Evolutionary conservation across 164 flowering plant genomes (phyloP).

Genomic region (Vitis labrusca): DNA sequence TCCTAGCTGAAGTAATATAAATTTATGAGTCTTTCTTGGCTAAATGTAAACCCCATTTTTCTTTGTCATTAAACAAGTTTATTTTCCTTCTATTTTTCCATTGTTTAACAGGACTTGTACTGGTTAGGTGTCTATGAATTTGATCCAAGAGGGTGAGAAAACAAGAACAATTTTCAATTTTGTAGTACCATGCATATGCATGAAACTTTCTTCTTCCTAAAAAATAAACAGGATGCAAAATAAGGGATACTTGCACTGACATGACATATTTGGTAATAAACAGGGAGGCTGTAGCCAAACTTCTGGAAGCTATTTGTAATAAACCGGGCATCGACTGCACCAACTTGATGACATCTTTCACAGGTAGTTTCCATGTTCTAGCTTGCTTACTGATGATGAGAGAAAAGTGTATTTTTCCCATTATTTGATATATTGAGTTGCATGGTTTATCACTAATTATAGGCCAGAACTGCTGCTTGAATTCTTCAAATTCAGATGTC

Average conservation of each 20-base stretch:
- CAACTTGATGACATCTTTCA: slow-evolving; percentile 46
- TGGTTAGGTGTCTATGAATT: slow-evolving; percentile 57
- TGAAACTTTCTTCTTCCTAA: too few species aligned
- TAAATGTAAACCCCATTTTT: background rate
- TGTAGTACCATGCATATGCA: too few species aligned
- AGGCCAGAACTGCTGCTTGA: slow-evolving; percentile 23
- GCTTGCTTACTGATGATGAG: too few species aligned
- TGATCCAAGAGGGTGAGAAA: slow-evolving; percentile 54
- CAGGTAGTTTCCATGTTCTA: slow-evolving; percentile 40
- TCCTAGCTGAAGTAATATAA: slow-evolving; percentile 48
- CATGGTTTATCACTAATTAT: background rate
- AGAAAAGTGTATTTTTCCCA: too few species aligned
- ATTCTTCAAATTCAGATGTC: slow-evolving; percentile 7
- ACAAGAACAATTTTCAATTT: too few species aligned
- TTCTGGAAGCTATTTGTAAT: slow-evolving; percentile 50
- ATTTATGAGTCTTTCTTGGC: too few species aligned
- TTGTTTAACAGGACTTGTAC: slow-evolving; percentile 33
- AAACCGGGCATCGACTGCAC: slow-evolving; percentile 50
- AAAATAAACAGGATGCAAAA: too few species aligned
- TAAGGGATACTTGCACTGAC: too few species aligned
- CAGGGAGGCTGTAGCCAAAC: slow-evolving; percentile 45
- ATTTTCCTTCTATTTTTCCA: background rate
- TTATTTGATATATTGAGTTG: too few species aligned
- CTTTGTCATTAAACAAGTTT: too few species aligned
- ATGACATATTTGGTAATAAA: background rate